Base-by-base conservation (phyloP, 768 basidiomycete species). In the Suillus brevipes region DNA sequence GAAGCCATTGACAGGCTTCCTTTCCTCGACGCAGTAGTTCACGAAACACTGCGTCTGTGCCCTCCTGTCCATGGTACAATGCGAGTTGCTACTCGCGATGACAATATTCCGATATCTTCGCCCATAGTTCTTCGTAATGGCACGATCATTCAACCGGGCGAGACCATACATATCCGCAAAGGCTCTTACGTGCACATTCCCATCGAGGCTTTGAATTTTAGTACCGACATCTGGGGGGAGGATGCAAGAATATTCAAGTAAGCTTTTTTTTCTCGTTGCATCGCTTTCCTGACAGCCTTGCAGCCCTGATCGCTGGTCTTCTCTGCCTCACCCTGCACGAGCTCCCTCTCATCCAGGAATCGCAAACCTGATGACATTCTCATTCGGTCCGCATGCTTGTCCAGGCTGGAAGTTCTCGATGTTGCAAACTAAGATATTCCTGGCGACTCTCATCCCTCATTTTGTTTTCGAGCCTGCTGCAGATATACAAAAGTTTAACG, bases 1-100 rank as follows among this genome's bases (percentile, higher is more conserved):
- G 74, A 73, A 37, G 70, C 68, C 6, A 70, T 81, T 20, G 80
- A 84, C 37, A 37, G 74, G 0, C 73, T 88, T 6, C 82, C 83
- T 6, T 85, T 79, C 70, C 80, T 90, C 43, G 86, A 89, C 64
- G 80, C 78, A 28, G 85, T 89, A 14, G 75, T 89, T 14, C 83
- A 82, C 18, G 87, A 89, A 71, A 81, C 81, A 4, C 78, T 89
- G 10, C 79, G 87, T 16, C 66, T 88, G n/a, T 81, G 77, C 50
- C 83, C 87, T 16, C 84, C 87, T 0, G 83, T 87, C 6, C 85
- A 87, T 62, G 79, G 78, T 34, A 87, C 87, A 10, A 81, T 88
- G 64, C 84, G 88, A 20, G 82, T 84, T 53, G 86, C 87, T 5
- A 81, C 78, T 0, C 61, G 72, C 36, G 84, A 87, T 68, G 87